Conservation (phyloP, 2,329 filamentous ascomycete genomes). For the Diaporthe longicolla region DNA sequence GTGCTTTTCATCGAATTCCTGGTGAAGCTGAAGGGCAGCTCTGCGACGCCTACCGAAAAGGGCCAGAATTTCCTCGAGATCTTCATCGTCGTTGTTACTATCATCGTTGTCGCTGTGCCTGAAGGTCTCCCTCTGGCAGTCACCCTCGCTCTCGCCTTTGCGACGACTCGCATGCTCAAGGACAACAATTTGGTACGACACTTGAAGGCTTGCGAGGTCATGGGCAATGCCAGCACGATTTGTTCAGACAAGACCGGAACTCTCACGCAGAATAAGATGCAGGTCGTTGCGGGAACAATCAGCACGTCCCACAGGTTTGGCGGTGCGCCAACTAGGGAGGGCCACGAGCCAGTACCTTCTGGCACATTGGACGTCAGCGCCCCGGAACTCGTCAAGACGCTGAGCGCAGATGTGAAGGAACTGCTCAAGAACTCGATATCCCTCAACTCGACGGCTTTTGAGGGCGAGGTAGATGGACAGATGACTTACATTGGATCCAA, state of each 20-base stretch:
- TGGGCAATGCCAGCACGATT: constrained; percentile 82
- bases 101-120: constrained; percentile 84
- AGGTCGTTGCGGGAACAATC: constrained; percentile 72
- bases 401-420: constrained; percentile 63
- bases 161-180: constrained; percentile 82
- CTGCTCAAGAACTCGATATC: constrained; percentile 72
- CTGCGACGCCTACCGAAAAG: constrained; percentile 75
- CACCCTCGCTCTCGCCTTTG: constrained; percentile 83
- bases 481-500: constrained; percentile 82
- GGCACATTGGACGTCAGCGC: constrained; percentile 54
- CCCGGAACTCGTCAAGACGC: constrained; percentile 62
- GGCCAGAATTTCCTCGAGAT: constrained; percentile 84
- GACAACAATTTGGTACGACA: constrained; percentile 85
- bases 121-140: constrained; percentile 84
- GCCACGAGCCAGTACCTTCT: constrained; percentile 41
- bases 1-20: constrained; percentile 90
- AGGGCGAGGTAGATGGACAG: constrained; percentile 78
- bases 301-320: constrained; percentile 71
- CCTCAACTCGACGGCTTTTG: constrained; percentile 81
- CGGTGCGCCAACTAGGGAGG: constrained; percentile 47
- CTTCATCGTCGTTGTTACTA: constrained; percentile 83
- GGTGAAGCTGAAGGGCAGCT: constrained; percentile 70
- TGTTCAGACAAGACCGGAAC: constrained; percentile 79
- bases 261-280: constrained; percentile 78
- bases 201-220: constrained; percentile 83